Evolutionary conservation across 2,329 filamentous ascomycete species (phyloP), one percentile per base, ranked within the genome.

Genomic region (Geosmithia morbida): DNA sequence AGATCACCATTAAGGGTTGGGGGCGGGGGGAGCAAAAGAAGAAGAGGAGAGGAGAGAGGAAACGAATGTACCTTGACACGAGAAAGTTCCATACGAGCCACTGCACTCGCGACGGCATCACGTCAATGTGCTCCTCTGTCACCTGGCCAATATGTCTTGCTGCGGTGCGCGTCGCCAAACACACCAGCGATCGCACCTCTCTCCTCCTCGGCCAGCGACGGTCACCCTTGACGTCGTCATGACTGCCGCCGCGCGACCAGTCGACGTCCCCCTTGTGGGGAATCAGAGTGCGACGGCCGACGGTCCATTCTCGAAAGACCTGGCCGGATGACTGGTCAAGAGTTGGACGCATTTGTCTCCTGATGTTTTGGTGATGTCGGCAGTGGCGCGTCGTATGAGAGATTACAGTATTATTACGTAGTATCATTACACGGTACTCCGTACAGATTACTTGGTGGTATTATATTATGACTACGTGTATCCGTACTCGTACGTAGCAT

Each of bases 51-150:
- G 7, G 7, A 41, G 14, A 41, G 39, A n/a, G n/a, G n/a, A 40
- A 16, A 29, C 40, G n/a, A 26, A 59, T 61, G 42, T 33, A 66
- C 65, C 65, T 62, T 47, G 63, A 60, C 46, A 66, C 61, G 2
- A 68, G 54, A 44, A 66, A 59, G n/a, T 57, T 56, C 65, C 66
- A 69, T 16, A 69, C 53, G 33, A 59, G 62, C 60, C 59, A 59
- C 14, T 63, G 46, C 30, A 67, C 50, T n/a, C 54, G 55, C 37
- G 47, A 46, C 7, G 67, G 65, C n/a, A 69, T 51, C 8, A 50
- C 48, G 2, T 64, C 58, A 1, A 69, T 53, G 47, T 64, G 53
- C 16, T 59, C 53, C 18, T 56, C 52, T 2, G 62, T 57, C 8
- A 67, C 53, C 40, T 59, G 53, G 19, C 60, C 61, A 13, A 67